Conservation (phyloP, 495 filamentous ascomycete genomes). For the Margaritispora aquatica region DNA sequence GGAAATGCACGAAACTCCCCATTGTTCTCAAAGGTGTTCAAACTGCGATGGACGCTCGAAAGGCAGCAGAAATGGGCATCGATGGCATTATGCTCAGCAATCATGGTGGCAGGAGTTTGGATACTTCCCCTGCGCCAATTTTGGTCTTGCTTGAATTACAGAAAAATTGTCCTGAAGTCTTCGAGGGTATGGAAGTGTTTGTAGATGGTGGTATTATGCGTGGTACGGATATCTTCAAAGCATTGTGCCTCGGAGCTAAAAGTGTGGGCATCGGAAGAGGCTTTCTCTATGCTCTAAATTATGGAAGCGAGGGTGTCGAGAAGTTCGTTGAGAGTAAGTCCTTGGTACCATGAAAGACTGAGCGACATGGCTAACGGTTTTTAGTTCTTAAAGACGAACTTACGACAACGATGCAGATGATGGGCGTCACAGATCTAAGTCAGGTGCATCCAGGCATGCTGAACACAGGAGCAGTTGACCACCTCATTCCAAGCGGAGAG, state of each 20-base stretch:
- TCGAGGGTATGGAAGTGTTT: constrained; percentile 55
- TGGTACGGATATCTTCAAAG: constrained; percentile 66
- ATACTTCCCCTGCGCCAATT: constrained; percentile 56
- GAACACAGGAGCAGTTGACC: constrained; percentile 66
- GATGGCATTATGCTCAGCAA: constrained; percentile 59
- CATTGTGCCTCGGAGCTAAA: constrained; percentile 57
- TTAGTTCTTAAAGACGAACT: constrained; percentile 71
- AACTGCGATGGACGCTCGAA: constrained; percentile 50
- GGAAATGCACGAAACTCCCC: constrained; percentile 36
- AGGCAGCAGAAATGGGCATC: constrained; percentile 47
- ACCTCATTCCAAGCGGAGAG: constrained; percentile 48
- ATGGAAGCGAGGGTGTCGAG: constrained; percentile 71
- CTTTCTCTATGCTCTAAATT: constrained; percentile 56
- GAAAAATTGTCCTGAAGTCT: constrained; percentile 50
- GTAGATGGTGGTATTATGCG: constrained; percentile 61
- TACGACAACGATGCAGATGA: constrained; percentile 72
- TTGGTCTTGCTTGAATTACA: constrained; percentile 60
- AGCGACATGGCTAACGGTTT: not conserved
- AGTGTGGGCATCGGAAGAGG: constrained; percentile 61
- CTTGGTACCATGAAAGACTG: not conserved
- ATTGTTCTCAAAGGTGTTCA: constrained; percentile 64
- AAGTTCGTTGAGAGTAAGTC: constrained; percentile 50
- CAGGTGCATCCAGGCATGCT: constrained; percentile 63
- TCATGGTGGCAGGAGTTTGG: constrained; percentile 64
- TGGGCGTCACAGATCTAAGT: constrained; percentile 64